Evolutionary conservation across 1,139 yeast genomes (phyloP), one percentile per base, ranked within the genome.

Genomic region (Pneumocystis canis): DNA sequence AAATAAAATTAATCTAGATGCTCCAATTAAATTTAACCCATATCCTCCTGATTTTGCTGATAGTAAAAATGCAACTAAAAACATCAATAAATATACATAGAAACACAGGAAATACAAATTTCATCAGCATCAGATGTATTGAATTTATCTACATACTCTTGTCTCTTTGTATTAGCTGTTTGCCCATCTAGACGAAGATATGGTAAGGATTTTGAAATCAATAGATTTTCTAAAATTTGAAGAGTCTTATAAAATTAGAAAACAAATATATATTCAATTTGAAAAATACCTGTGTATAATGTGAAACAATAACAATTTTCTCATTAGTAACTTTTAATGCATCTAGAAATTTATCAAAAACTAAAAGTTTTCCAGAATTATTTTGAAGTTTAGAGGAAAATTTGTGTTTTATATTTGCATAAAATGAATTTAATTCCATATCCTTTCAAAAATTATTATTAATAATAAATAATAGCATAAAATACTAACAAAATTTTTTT

Each of bases 31-130:
- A 70, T 92, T 94, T 57, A 92, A 77, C 0, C 99, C 99, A 66
- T 61, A 65, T 60, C 99, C 99, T 1, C 99, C 99, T 3, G 96
- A 84, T 71, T 89, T 89, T 0, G 97, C 86, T 1, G 97, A 89
- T 30, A 94, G 74, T 30, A 92, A 73, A 68, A 92, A 89, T 0
- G 85, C 85, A 69, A 87, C 83, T 7, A 78, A 76, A 0, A 58
- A 31, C 11, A 7, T 40, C 14, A 35, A 37, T 3, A 31, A 9
- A 37, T 32, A 40, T 6, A 11, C 11, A 25, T 25, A 28, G 20
- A 47, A 25, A 47, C 25, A 47, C 25, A 25, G 1, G 11, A n/a
- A 47, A 14, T 47, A 47, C 54, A 47, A 25, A 25, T 47, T 47
- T 47, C 54, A 47, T 74, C 71, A 3, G 75, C 71, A 0, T 77